phyloP scores from a whole-genome alignment of 805 yeast species.

The Yarrowia sp. region DNA sequence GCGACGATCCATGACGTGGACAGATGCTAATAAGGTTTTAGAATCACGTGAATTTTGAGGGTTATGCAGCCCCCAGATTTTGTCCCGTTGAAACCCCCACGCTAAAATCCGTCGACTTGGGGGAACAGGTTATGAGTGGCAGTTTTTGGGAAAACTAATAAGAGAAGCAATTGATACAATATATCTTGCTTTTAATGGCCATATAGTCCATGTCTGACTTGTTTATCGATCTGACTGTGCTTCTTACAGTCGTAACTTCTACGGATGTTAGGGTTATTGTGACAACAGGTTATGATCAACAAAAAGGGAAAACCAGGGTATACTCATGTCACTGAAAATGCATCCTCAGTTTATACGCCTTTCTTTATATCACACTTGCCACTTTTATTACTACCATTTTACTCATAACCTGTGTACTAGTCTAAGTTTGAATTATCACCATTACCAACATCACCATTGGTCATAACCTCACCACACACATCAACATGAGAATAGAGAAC shows the following conservation, averaged over 20 bases:
- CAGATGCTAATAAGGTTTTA: neutral
- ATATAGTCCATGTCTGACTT: too few relatives aligned
- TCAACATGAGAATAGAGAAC: constrained; percentile 4
- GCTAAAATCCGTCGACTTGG: constrained; percentile 16
- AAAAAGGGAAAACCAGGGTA: too few relatives aligned
- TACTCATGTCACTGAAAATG: too few relatives aligned
- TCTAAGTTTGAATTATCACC: neutral
- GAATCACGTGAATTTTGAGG: neutral
- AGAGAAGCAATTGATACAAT: neutral
- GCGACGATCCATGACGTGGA: constrained; percentile 7
- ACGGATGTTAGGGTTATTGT: neutral
- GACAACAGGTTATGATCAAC: neutral
- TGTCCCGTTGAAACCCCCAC: neutral
- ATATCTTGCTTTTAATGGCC: too few relatives aligned
- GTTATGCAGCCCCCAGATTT: neutral
- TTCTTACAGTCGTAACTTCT: too few relatives aligned
- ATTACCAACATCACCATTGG: constrained; percentile 11
- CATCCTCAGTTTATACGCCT: too few relatives aligned
- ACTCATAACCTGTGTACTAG: neutral
- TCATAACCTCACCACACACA: constrained; percentile 4
- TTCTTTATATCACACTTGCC: neutral
- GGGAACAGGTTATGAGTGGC: constrained; percentile 2
- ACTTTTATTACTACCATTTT: neutral
- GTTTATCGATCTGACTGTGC: too few relatives aligned
- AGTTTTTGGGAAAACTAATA: neutral